phyloP scores from a whole-genome alignment of 2,329 filamentous ascomycete species.

The Sordariomycetes sp. region DNA sequence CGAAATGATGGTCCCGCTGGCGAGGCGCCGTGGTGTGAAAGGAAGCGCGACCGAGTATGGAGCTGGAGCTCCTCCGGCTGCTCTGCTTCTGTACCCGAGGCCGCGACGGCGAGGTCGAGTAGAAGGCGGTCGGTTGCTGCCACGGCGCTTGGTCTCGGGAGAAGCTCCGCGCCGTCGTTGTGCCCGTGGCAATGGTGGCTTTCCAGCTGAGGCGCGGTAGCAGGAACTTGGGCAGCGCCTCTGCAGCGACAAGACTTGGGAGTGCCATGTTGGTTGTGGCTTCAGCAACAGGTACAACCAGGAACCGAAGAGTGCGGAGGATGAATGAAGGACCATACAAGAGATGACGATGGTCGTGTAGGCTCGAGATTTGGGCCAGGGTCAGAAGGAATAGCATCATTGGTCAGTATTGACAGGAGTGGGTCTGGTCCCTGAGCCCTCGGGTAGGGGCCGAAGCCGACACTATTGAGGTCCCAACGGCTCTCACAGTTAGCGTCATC shows the following conservation, averaged over 20 bases:
- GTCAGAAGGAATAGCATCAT: too few relatives aligned
- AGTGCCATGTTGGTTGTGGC: conserved; percentile 16
- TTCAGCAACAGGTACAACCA: too few relatives aligned
- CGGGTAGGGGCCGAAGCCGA: too few relatives aligned
- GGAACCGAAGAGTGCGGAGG: too few relatives aligned
- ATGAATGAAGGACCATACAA: too few relatives aligned
- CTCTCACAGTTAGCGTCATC: too few relatives aligned
- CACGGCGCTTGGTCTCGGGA: conserved; percentile 9
- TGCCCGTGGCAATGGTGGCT: conserved; percentile 14
- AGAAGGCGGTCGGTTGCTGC: conserved; percentile 10
- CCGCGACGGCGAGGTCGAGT: conserved; percentile 6
- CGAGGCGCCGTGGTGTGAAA: conserved; percentile 59
- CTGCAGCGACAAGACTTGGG: conserved; percentile 17
- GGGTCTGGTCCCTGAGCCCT: too few relatives aligned
- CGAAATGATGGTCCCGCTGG: conserved; percentile 83
- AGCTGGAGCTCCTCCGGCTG: conserved; percentile 8
- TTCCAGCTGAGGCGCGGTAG: conserved; percentile 48
- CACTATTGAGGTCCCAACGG: too few relatives aligned
- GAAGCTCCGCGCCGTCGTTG: conserved; percentile 14
- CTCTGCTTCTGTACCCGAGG: conserved; percentile 8
- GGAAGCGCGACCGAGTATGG: conserved; percentile 22
- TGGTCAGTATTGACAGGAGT: too few relatives aligned
- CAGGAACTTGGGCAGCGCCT: conserved; percentile 41
- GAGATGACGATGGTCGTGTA: too few relatives aligned
- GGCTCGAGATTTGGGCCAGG: too few relatives aligned